Conservation (phyloP, 2,329 filamentous ascomycete species). For the Fusarium miscanthi region DNA sequence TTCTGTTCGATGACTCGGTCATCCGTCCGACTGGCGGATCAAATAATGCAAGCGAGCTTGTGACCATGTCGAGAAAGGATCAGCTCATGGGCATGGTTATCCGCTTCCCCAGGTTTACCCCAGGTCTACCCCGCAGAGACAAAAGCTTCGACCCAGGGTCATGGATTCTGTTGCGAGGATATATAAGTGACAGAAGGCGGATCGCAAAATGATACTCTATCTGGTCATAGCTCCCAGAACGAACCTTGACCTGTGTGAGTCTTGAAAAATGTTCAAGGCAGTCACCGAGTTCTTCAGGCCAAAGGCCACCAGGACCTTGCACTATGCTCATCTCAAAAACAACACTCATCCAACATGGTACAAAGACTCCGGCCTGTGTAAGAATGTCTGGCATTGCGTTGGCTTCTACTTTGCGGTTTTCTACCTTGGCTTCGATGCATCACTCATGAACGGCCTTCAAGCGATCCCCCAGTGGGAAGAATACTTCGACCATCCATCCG, state of each 20-base stretch:
- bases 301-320: conserved; percentile 20
- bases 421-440: conserved; percentile 20
- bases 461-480: conserved; percentile 30
- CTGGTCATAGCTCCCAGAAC: background rate
- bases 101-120: conserved; percentile 30
- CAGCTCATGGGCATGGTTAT: background rate
- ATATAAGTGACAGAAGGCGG: background rate
- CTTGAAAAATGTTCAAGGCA: conserved; percentile 6
- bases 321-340: conserved; percentile 28
- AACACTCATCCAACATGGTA: conserved; percentile 32
- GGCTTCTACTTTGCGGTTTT: conserved; percentile 34
- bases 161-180: background rate
- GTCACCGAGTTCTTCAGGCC: conserved; percentile 22
- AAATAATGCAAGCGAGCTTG: background rate
- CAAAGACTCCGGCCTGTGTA: conserved; percentile 15
- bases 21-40: background rate
- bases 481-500: conserved; percentile 29
- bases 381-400: conserved; percentile 31
- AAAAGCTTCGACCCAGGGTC: background rate
- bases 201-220: rapidly evolving
- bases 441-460: conserved; percentile 23
- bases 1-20: background rate
- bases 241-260: background rate
- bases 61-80: background rate
- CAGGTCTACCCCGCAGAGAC: conserved; percentile 11